Percentiles rank a stretch among this genome's conserved stretches.
phyloP scores from a whole-genome alignment of 2,329 filamentous ascomycete genomes.

The Calcarisporium arbuscula region DNA sequence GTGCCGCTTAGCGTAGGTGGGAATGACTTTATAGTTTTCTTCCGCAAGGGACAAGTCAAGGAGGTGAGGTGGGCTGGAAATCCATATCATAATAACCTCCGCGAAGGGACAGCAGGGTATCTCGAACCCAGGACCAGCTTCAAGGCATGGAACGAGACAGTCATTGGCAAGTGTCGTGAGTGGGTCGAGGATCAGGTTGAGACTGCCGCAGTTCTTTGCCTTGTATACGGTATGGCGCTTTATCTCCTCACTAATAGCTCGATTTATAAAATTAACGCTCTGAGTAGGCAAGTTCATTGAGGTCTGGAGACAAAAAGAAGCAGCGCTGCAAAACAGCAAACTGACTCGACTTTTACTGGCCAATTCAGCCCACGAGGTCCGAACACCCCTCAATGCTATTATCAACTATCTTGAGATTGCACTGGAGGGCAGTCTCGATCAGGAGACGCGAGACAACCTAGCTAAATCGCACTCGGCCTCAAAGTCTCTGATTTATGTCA shows the following conservation, averaged over 20 bases:
- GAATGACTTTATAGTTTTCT: constrained; percentile 84
- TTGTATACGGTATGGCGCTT: constrained; percentile 68
- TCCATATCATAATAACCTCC: constrained; percentile 72
- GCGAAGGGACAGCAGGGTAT: constrained; percentile 65
- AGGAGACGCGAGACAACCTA: constrained; percentile 79
- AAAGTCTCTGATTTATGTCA: constrained; percentile 87
- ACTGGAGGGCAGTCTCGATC: constrained; percentile 70
- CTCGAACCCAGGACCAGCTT: constrained; percentile 77
- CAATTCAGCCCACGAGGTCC: constrained; percentile 87
- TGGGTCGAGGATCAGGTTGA: constrained; percentile 89
- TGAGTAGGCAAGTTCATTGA: constrained; percentile 67
- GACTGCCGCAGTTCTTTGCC: constrained; percentile 77
- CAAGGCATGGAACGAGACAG: constrained; percentile 72
- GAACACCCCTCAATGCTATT: constrained; percentile 85
- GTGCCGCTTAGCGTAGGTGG: constrained; percentile 74
- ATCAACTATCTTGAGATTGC: constrained; percentile 94
- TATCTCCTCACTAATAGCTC: not conserved
- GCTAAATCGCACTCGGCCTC: constrained; percentile 83
- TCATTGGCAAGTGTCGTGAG: constrained; percentile 75
- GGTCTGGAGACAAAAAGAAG: constrained; percentile 88
- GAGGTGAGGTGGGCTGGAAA: constrained; percentile 85
- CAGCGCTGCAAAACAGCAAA: constrained; percentile 73
- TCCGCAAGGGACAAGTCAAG: constrained; percentile 68
- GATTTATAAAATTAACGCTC: not conserved
- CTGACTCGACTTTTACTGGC: constrained; percentile 72